These are phyloP conservation scores for Fusarium incarnatum DNA, from an alignment of 2,329 filamentous ascomycete species.

Conservation along the genomic window DNA sequence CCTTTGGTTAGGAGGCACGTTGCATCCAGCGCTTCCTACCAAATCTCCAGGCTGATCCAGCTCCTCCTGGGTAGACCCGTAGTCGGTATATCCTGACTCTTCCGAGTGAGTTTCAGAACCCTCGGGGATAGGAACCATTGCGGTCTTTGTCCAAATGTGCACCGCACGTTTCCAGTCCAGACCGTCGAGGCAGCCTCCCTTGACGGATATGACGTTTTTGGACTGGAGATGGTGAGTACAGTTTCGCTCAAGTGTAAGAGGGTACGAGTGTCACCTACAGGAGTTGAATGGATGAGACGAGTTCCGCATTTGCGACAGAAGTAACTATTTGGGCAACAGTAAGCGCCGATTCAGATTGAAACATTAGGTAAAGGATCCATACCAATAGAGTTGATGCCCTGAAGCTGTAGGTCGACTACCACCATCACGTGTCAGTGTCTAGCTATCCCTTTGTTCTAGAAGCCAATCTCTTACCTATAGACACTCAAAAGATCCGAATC, in stretches of 20 bases:
- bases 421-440: constrained; percentile 7
- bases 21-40: constrained; percentile 51
- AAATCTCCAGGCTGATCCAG: constrained; percentile 61
- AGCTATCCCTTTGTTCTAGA: background rate
- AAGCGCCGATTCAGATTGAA: background rate
- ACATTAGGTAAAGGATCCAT: constrained; percentile 26
- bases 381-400: constrained; percentile 70
- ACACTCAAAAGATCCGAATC: constrained; percentile 61
- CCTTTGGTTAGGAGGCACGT: constrained; percentile 1
- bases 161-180: constrained; percentile 70
- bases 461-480: constrained; percentile 56
- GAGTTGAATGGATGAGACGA: constrained; percentile 70
- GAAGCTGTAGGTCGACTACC: constrained; percentile 66
- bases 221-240: constrained; percentile 51
- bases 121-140: constrained; percentile 76
- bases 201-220: constrained; percentile 72
- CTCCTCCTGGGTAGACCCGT: constrained; percentile 57
- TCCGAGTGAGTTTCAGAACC: constrained; percentile 68
- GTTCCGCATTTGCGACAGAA: constrained; percentile 76
- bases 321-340: constrained; percentile 57
- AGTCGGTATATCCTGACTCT: constrained; percentile 60
- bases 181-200: constrained; percentile 74
- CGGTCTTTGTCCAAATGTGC: constrained; percentile 76
- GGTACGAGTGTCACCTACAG: constrained; percentile 54
- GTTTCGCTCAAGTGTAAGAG: constrained; percentile 1